phyloP scores from a whole-genome alignment of 805 yeast species.

The Brettanomyces nanus region DNA sequence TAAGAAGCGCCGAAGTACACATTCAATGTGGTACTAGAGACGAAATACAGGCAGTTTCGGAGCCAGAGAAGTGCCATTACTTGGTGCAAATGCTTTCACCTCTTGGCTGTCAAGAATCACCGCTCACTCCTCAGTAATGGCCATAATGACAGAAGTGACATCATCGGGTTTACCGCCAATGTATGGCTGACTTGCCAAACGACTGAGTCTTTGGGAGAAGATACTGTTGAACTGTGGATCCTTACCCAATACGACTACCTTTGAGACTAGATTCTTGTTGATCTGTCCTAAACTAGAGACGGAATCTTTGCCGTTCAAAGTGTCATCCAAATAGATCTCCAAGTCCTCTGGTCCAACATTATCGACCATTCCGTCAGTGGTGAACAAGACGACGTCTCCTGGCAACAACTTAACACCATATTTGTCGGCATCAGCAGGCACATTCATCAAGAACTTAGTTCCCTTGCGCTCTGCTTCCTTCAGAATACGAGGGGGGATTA shows the following conservation, averaged over 20 bases:
- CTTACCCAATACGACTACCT: conserved; percentile 61
- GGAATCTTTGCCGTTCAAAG: conserved; percentile 25
- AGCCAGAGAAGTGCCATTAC: conserved; percentile 86
- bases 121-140: conserved; percentile 32
- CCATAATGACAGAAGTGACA: conserved; percentile 72
- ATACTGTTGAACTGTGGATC: conserved; percentile 76
- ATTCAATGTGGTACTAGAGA: conserved; percentile 59
- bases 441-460: conserved; percentile 59
- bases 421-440: conserved; percentile 61
- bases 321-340: conserved; percentile 56
- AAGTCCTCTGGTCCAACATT: conserved; percentile 70
- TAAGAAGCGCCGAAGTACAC: conserved; percentile 57
- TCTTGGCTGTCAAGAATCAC: conserved; percentile 31
- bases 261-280: conserved; percentile 47
- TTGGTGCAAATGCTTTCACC: conserved; percentile 41
- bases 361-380: conserved; percentile 92
- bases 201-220: conserved; percentile 70
- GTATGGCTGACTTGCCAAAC: conserved; percentile 58
- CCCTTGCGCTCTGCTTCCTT: conserved; percentile 47
- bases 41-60: conserved; percentile 59
- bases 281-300: conserved; percentile 26
- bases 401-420: conserved; percentile 56
- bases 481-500: conserved; percentile 60
- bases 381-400: conserved; percentile 73
- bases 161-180: conserved; percentile 96